These are phyloP conservation scores for Nitzschia sp. DNA, from an alignment of 108 stramenopile genomes.

Conservation along the genomic window DNA sequence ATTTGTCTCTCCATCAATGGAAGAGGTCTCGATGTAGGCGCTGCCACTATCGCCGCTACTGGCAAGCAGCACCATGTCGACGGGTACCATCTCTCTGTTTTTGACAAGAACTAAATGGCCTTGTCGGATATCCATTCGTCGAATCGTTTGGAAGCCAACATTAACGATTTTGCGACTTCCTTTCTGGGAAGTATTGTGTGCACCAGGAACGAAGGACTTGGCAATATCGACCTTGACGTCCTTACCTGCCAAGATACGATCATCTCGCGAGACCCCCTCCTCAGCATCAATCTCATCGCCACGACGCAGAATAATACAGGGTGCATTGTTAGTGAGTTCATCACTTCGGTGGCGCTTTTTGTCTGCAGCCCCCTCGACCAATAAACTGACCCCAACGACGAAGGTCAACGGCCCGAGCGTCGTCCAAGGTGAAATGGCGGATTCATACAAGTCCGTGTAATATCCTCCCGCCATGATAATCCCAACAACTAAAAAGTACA, in stretches of 20 bases:
- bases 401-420: slow-evolving; percentile 88
- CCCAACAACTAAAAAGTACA: slow-evolving; percentile 94
- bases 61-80: slow-evolving; percentile 90
- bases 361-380: slow-evolving; percentile 92
- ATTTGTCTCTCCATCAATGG: slow-evolving; percentile 98
- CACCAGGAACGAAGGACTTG: slow-evolving; percentile 23
- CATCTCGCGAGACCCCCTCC: slow-evolving; percentile 41
- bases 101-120: slow-evolving; percentile 90
- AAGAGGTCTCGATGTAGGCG: slow-evolving; percentile 93
- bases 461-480: slow-evolving; percentile 90
- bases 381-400: slow-evolving; percentile 84
- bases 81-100: slow-evolving; percentile 92
- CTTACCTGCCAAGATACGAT: slow-evolving; percentile 28
- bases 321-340: slow-evolving; percentile 71
- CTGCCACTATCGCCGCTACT: slow-evolving; percentile 77
- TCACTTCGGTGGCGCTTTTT: slow-evolving; percentile 83
- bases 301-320: slow-evolving; percentile 59
- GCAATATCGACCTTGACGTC: slow-evolving; percentile 54
- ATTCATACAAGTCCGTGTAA: slow-evolving; percentile 77
- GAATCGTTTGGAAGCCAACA: slow-evolving; percentile 66
- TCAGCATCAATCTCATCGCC: slow-evolving; percentile 49
- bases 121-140: slow-evolving; percentile 75
- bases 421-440: slow-evolving; percentile 91
- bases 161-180: slow-evolving; percentile 6
- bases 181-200: slow-evolving; percentile 3